These are phyloP conservation scores for Yamadazyma blattariae DNA, from an alignment of 1,139 yeast genomes.

Conservation along the genomic window DNA sequence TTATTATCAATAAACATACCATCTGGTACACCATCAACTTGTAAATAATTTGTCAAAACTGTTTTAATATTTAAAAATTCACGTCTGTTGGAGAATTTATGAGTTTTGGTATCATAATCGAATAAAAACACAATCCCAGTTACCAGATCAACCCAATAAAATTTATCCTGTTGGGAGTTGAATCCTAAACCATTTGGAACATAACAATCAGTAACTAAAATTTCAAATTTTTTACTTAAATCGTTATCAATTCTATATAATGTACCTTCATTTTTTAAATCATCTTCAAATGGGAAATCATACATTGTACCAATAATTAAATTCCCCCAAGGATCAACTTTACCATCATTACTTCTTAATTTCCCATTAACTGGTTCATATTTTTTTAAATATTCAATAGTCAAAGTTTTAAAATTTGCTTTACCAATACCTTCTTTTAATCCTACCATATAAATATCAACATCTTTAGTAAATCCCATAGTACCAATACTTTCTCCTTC, in stretches of 20 bases:
- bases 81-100: conserved; percentile 42
- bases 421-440: conserved; percentile 55
- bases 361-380: conserved; percentile 37
- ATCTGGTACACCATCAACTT: conserved; percentile 71
- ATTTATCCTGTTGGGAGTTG: conserved; percentile 43
- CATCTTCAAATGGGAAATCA: conserved; percentile 36
- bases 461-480: conserved; percentile 53
- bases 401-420: conserved; percentile 40
- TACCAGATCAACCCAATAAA: conserved; percentile 74
- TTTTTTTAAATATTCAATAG: conserved; percentile 40
- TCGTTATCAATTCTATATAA: conserved; percentile 44
- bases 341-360: conserved; percentile 72
- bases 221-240: conserved; percentile 28
- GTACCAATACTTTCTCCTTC: conserved; percentile 56
- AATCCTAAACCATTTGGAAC: conserved; percentile 86
- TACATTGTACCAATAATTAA: conserved; percentile 76
- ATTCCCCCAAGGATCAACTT: conserved; percentile 65
- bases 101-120: conserved; percentile 52
- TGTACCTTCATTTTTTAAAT: conserved; percentile 34
- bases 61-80: conserved; percentile 35
- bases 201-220: conserved; percentile 33
- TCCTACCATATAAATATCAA: conserved; percentile 46
- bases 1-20: conserved; percentile 66
- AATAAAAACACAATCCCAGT: conserved; percentile 57
- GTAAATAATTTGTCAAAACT: conserved; percentile 20